These are phyloP conservation scores for Avena atlantica DNA, from an alignment of 176 grass and related monocot genomes.

Conservation along the genomic window DNA sequence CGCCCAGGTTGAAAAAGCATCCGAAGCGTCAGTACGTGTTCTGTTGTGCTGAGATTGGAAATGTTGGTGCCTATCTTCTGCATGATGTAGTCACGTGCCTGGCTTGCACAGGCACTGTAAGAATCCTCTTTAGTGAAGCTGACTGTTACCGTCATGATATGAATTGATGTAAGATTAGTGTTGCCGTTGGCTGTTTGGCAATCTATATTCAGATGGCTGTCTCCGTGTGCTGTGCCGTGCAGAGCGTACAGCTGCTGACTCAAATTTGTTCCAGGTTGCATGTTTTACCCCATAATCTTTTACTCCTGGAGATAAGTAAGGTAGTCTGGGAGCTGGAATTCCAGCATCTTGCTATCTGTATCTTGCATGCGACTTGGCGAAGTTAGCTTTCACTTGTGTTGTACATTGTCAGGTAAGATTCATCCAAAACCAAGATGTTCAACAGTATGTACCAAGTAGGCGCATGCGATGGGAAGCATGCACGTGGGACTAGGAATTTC, in stretches of 20 bases:
- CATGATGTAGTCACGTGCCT: neutral
- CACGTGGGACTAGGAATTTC: neutral
- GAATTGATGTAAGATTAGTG: neutral
- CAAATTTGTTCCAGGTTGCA: neutral
- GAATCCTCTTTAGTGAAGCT: neutral
- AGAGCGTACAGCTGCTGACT: neutral
- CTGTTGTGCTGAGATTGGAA: neutral
- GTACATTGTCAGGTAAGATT: neutral
- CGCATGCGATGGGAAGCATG: neutral
- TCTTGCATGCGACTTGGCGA: neutral
- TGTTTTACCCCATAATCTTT: neutral
- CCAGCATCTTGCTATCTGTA: too few species aligned
- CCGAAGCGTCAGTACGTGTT: neutral
- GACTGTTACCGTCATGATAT: neutral
- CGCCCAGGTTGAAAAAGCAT: neutral
- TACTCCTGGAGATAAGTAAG: neutral
- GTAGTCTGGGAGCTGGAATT: neutral
- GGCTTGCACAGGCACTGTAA: neutral
- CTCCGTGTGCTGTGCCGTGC: neutral
- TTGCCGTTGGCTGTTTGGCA: neutral
- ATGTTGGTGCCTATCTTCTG: slow-evolving; percentile 12
- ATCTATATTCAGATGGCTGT: neutral
- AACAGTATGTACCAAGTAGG: neutral
- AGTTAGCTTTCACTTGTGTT: neutral
- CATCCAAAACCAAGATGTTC: neutral